Base-by-base conservation (phyloP, 495 filamentous ascomycete genomes). In the Platismatia glauca region DNA sequence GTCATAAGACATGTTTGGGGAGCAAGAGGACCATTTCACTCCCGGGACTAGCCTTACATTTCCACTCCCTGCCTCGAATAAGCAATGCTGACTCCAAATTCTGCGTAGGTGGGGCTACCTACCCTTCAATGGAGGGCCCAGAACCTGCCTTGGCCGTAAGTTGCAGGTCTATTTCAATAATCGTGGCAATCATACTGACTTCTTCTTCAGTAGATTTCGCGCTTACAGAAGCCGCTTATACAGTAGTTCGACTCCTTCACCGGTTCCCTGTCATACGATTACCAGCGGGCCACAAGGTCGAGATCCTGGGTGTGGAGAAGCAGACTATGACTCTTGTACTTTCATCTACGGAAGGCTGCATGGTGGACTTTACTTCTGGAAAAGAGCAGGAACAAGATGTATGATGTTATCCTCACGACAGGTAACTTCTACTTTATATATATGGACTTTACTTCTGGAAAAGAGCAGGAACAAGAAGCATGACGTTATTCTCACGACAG, bases 201-300 rank as follows among this genome's bases (percentile, higher is more conserved):
- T 44, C 38, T 29, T 31, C 60, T 44, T 43, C 60, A 80, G 74
- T 73, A 64, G 73, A 82, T 66, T 77, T 79, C 63, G 80, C 77
- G 13, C 68, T 82, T 46, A 78, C 74, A 20, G 77, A 81, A 64
- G 74, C 76, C 15, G 71, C 73, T 22, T 81, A 79, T 62, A 69
- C 71, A 27, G 62, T 77, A 39, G 69, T 78, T 31, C 67, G 79
- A 18, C 57, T 82, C 27, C 57, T 82, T 31, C 79, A 81, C 60
- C 64, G 59, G 9, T 79, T 73, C 50, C 71, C 71, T 16, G 63
- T 66, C 20, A 66, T 77, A 34, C 55, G 38, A 27, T 59, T 63
- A 41, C 64, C 64, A 27, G 22, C 7, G 44, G 53, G 60, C 38
- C 38, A 58, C 9, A 63, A 52, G n/a, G 55, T 48, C 1, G 64